phyloP scores from a whole-genome alignment of 345 rosid species.

The Salix arbutifolia region DNA sequence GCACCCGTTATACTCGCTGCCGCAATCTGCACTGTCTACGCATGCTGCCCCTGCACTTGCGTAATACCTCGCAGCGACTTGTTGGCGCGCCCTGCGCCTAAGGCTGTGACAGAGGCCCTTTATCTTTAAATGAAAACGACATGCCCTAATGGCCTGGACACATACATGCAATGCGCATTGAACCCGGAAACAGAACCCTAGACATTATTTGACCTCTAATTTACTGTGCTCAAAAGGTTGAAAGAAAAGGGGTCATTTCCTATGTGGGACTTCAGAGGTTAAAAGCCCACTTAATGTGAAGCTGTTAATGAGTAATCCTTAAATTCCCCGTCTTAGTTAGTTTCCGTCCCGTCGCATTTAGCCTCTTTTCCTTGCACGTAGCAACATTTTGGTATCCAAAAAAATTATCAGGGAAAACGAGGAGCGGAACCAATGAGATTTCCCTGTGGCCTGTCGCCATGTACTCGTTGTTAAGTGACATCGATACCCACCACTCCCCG shows the following conservation, averaged over 20 bases:
- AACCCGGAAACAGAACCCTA: neutral
- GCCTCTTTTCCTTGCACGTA: neutral
- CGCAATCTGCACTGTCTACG: too few species aligned
- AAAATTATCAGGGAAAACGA: neutral
- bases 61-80: too few species aligned
- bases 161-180: constrained; percentile 1
- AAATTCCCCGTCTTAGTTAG: neutral
- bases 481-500: too few species aligned
- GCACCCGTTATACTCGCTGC: too few species aligned
- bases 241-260: neutral
- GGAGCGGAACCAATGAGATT: neutral
- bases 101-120: neutral
- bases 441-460: neutral
- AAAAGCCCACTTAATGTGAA: neutral
- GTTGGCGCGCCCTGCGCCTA: too few species aligned
- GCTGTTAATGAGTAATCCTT: neutral
- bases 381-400: neutral
- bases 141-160: neutral
- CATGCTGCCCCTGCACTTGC: too few species aligned
- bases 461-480: too few species aligned
- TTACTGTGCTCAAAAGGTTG: neutral
- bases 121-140: constrained; percentile 9
- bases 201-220: neutral
- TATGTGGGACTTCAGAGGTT: too few species aligned
- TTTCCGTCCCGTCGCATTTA: constrained; percentile 1